Conservation (phyloP, 1,284 basidiomycete genomes). For the Anthracocystis walkeri region DNA sequence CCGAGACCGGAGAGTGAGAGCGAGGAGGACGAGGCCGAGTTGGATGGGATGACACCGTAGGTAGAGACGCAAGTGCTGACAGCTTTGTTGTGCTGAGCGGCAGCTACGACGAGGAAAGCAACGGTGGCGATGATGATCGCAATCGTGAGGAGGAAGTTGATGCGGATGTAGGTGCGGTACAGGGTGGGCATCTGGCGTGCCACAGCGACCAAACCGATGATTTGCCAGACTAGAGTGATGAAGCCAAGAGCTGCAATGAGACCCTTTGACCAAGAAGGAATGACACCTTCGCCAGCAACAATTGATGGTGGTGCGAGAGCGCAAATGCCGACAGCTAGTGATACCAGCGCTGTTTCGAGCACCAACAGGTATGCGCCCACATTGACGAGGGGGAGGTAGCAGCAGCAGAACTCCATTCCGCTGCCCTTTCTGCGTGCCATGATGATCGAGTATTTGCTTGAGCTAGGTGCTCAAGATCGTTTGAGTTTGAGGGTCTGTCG, state of each 20-base stretch:
- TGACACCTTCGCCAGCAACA: conserved; percentile 59
- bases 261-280: conserved; percentile 61
- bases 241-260: conserved; percentile 62
- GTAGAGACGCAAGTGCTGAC: conserved; percentile 48
- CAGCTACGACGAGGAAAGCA: conserved; percentile 60
- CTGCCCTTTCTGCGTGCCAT: conserved; percentile 34
- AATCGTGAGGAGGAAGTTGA: conserved; percentile 63
- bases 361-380: conserved; percentile 64
- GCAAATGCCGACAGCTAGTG: conserved; percentile 58
- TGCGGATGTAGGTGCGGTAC: conserved; percentile 63
- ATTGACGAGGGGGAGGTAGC: conserved; percentile 66
- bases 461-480: not conserved
- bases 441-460: not conserved
- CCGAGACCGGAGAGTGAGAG: conserved; percentile 18
- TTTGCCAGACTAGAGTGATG: conserved; percentile 61
- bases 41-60: conserved; percentile 46
- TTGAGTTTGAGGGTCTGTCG: not conserved
- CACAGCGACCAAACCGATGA: conserved; percentile 58
- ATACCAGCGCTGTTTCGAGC: conserved; percentile 59
- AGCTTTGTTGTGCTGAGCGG: conserved; percentile 51
- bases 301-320: conserved; percentile 63
- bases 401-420: conserved; percentile 66
- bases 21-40: conserved; percentile 19
- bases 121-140: conserved; percentile 52
- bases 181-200: conserved; percentile 52